Evolutionary conservation across 345 rosid genomes (phyloP), one percentile per base, ranked within the genome.

Genomic region (Lepidium sativum): DNA sequence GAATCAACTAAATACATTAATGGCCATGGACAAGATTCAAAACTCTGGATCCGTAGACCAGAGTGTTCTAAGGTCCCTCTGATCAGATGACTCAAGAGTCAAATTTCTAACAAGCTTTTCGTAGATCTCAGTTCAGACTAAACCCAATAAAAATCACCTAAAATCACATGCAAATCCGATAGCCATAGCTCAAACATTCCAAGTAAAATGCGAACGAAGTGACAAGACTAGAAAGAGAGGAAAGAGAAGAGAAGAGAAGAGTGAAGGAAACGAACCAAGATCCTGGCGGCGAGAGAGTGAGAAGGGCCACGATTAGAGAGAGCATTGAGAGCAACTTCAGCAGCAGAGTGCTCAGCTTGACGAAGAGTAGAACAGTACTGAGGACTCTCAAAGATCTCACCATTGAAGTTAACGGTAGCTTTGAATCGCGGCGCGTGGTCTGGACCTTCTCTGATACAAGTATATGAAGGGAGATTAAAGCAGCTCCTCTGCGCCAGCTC

Each of bases 401-500:
- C 97, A 76, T 94, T 94, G 45, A 94, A 94, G 80, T 86, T 94
- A 51, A 94, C 99, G 15, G 92, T 82, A 42, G 99, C 95, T 75
- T 94, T 94, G 81, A 94, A 94, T 42, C 97, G 69, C 2, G 99
- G 99, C 69, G 99, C 97, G 87, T 94, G 99, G 87, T 94, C 99
- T 3, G 99, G 99, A 55, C 99, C 99, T 82, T 94, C 99, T 74
- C 99, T 74, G 42, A 94, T 75, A 80, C 96, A 90, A 4, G 91
- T 84, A 69, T 94, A 94, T 9, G 96, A 86, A 8, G 99, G 99
- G 6, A 94, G 88, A 71, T 75, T 79, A 78, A 94, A 94, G 84
- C 99, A 94, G 96, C 99, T 94, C 82, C 99, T 83, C 87, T 94
- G 99, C 72, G 99, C 99, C 80, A 94, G 90, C 97, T 94, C 99